Evolutionary conservation across 345 rosid genomes (phyloP), one percentile per base, ranked within the genome.

Genomic region (Salix koriyanagi): DNA sequence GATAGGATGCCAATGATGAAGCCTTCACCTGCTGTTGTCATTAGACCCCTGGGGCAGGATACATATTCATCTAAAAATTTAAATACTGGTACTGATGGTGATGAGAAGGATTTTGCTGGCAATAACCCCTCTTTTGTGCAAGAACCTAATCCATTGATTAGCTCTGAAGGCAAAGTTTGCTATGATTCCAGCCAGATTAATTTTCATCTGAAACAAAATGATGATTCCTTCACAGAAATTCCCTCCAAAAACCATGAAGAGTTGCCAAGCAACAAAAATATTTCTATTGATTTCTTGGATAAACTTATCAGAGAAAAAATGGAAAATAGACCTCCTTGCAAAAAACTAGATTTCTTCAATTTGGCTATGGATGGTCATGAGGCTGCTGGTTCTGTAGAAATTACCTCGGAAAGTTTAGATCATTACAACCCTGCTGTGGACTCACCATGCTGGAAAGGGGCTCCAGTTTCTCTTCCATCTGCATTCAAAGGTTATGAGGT

Each of bases 401-500:
- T 79, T 73, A 65, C 80, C 71, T 79, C 83, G n/a, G 9, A 90
- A 50, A 79, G 67, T 79, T 67, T 83, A 14, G 90, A 87, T 85
- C 79, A 82, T 78, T 74, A 52, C 76, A 67, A 71, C 76, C 88
- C 60, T 79, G 76, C 84, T 68, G 85, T 79, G 84, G 96, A 81
- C 78, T 88, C 91, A 39, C 90, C 89, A 28, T 88, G 89, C 87
- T 89, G 86, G 84, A 87, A 69, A 81, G 90, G 87, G 77, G 90
- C 88, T 75, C 79, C 79, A 3, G 75, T 77, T 74, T 79, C 86
- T 67, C 83, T 71, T 76, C 75, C 67, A n/a, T n/a, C n/a, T n/a
- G n/a, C n/a, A n/a, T n/a, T n/a, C n/a, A n/a, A n/a, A n/a, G n/a
- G n/a, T n/a, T n/a, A n/a, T n/a, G 80, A 79, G 65, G 64, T 68